Evolutionary conservation across 192 early-diverging fungal species (phyloP).

Genomic region (Backusella westeae): DNA sequence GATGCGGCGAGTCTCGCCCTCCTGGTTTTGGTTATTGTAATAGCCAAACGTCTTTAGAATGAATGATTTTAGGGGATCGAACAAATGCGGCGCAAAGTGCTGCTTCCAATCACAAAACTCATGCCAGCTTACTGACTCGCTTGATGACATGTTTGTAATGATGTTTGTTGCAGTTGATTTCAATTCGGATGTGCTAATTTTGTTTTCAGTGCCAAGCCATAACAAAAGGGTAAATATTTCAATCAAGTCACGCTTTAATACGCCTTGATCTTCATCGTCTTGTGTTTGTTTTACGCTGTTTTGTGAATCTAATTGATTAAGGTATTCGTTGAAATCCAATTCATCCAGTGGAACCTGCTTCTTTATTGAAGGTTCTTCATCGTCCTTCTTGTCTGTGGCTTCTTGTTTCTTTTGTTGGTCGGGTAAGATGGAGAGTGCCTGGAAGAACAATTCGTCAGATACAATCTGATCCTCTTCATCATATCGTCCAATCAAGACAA

Average conservation of each 20-base stretch:
- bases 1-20: background rate
- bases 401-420: background rate
- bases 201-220: slow-evolving; percentile 18
- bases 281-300: background rate
- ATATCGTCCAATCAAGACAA: slow-evolving; percentile 21
- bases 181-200: background rate
- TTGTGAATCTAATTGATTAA: slow-evolving; percentile 9
- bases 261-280: background rate
- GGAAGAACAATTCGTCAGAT: slow-evolving; percentile 22
- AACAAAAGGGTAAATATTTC: slow-evolving; percentile 18
- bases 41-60: slow-evolving; percentile 46
- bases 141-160: background rate
- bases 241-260: slow-evolving; percentile 17
- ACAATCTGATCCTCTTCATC: slow-evolving; percentile 2
- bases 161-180: background rate
- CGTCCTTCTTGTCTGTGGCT: background rate
- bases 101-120: slow-evolving; percentile 24
- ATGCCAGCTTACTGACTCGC: background rate
- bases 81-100: slow-evolving; percentile 43
- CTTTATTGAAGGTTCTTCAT: background rate
- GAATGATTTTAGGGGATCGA: slow-evolving; percentile 40
- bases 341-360: slow-evolving; percentile 26
- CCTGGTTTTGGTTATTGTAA: slow-evolving; percentile 13
- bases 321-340: slow-evolving; percentile 25
- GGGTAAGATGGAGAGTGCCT: slow-evolving; percentile 25